Evolutionary conservation across 768 basidiomycete species (phyloP), one percentile per base, ranked within the genome.

Genomic region (Pisolithus tinctorius): DNA sequence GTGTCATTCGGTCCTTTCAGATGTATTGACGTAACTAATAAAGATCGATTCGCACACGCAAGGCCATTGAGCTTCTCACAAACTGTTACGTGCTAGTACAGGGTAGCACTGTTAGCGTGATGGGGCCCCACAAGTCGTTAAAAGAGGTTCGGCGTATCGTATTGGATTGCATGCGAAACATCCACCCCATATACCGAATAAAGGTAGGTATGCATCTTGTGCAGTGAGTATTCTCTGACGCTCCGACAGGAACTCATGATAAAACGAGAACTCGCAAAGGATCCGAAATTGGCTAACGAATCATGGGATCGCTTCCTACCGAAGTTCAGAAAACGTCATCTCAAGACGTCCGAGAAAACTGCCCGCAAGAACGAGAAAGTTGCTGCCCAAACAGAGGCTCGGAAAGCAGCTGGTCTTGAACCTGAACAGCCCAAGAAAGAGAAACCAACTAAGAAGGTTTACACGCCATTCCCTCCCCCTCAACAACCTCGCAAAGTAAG

Each of bases 161-260:
- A n/a, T 69, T 97, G 39, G 96, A 99, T 64, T 99, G 96, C 73
- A 98, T 99, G 96, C 93, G 87, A 72, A 99, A 99, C 65, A 88
- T 98, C 49, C 96, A 99, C 63, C 96, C 96, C 1, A 98, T 99
- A 64, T 99, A 99, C 66, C 85, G 93, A 60, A 99, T 99, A 70
- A 99, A 99, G 71, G 93, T 90, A 38, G 20, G 55, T 48, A 49
- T 27, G 53, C 48, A 26, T 36, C 31, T 39, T 17, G 29, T 29
- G 29, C 14, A 16, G 25, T 41, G 20, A 13, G 14, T 20, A 9
- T 29, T 27, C 37, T 1, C 34, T 56, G 45, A 48, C 46, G 16
- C 7, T 16, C 16, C 38, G 6, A 13, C 60, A 94, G 93, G 96
- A 98, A 71, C 78, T 99, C 27, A 99, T 99, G 96, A 93, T 99